A percentile compares a stretch with the other conserved stretches of the same genome.
phyloP scores from a whole-genome alignment of 2,329 filamentous ascomycete genomes.

The Fusarium circinatum region DNA sequence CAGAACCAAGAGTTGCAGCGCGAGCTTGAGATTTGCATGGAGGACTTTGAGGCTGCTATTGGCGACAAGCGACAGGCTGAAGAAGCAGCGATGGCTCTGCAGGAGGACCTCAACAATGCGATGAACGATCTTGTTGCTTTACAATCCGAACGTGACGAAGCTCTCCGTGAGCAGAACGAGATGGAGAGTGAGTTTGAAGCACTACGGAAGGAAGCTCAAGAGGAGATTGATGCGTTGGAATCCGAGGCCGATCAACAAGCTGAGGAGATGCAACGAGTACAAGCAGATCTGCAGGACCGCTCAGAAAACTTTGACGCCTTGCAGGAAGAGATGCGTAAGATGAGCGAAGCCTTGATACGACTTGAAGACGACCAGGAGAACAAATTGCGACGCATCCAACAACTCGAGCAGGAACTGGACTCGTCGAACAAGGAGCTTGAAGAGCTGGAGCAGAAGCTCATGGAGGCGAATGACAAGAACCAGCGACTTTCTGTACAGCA shows the following conservation, averaged over 20 bases:
- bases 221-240: constrained; percentile 74
- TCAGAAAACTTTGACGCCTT: constrained; percentile 91
- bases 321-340: constrained; percentile 91
- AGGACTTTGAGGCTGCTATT: constrained; percentile 81
- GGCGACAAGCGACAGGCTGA: constrained; percentile 70
- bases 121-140: constrained; percentile 83
- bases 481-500: constrained; percentile 89
- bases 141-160: constrained; percentile 87
- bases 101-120: constrained; percentile 82
- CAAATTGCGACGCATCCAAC: constrained; percentile 81
- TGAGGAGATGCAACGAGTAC: constrained; percentile 75
- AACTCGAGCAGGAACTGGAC: constrained; percentile 82
- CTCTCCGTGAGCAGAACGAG: constrained; percentile 71
- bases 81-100: constrained; percentile 68
- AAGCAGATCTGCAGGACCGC: constrained; percentile 77
- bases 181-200: constrained; percentile 71
- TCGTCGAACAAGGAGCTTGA: constrained; percentile 90
- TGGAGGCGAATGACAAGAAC: constrained; percentile 87
- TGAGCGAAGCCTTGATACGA: constrained; percentile 86
- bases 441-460: constrained; percentile 82
- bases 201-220: constrained; percentile 70
- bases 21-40: constrained; percentile 81
- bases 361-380: constrained; percentile 90
- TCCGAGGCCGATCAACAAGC: constrained; percentile 78
- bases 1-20: constrained; percentile 89